Evolutionary conservation across 495 filamentous ascomycete genomes (phyloP).

Genomic region (Talaromyces borbonicus): DNA sequence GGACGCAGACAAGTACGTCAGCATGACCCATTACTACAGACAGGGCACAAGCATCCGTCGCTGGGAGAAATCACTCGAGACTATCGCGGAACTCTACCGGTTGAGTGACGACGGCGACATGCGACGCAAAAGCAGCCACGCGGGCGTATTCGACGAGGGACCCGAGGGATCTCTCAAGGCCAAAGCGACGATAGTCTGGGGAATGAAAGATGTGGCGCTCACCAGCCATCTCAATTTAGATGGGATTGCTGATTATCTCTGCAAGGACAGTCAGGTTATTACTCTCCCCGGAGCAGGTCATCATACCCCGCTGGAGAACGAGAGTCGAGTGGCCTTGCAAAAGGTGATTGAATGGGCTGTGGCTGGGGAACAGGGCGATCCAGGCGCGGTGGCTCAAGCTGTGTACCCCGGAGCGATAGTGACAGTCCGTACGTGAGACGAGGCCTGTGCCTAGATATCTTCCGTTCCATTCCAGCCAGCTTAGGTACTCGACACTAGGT

Average conservation of each 20-base stretch:
- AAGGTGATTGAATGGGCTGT: slow-evolving; percentile 28
- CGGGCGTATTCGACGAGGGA: slow-evolving; percentile 36
- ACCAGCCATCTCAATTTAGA: slow-evolving; percentile 29
- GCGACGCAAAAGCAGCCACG: slow-evolving; percentile 24
- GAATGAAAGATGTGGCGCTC: slow-evolving; percentile 35
- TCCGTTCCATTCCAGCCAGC: too few species aligned
- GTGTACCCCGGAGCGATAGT: slow-evolving; percentile 25
- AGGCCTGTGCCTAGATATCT: background rate
- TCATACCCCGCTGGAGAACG: slow-evolving; percentile 33
- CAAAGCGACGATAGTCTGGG: slow-evolving; percentile 42
- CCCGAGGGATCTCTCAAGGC: slow-evolving; percentile 35
- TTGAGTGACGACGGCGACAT: slow-evolving; percentile 20
- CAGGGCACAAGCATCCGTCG: slow-evolving; percentile 24
- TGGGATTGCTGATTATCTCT: slow-evolving; percentile 34
- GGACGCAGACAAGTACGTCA: slow-evolving; percentile 23
- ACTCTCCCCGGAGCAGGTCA: slow-evolving; percentile 30
- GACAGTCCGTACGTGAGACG: slow-evolving; percentile 21
- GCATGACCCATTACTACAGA: slow-evolving; percentile 41
- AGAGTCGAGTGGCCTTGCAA: slow-evolving; percentile 25
- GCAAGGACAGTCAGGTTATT: slow-evolving; percentile 29
- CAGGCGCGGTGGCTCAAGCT: slow-evolving; percentile 18
- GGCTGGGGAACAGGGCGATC: slow-evolving; percentile 27
- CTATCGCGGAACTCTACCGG: slow-evolving; percentile 31
- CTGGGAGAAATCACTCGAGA: slow-evolving; percentile 43
- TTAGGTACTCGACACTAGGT: too few species aligned